Base-by-base conservation (phyloP, 225 moss, liverwort and hornwort genomes). In the Polytrichum commune region DNA sequence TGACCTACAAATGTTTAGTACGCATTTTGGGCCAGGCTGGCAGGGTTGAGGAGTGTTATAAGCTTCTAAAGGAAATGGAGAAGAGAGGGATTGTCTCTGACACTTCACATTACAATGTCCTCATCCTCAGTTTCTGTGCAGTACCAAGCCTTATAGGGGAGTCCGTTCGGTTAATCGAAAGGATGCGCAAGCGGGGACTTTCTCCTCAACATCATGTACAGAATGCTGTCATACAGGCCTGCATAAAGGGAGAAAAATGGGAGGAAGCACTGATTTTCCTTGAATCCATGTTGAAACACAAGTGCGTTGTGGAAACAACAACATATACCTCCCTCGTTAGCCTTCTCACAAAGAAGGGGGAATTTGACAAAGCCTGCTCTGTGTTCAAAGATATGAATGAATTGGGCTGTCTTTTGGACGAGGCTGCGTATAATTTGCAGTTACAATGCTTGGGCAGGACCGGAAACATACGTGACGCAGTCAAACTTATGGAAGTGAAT, bases 31-130 rank as follows among this genome's bases (percentile, higher is more conserved):
- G 46, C 46, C 69, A 82, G 18, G n/a, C 27, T 25, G 77, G 71
- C 18, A 65, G 54, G 29, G 70, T 73, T 25, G 65, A 73, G 9
- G 27, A 77, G 20, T 75, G 70, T 16, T 71, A 73, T 26, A 64
- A 53, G 18, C 24, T 69, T 68, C 74, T 82, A 23, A 30, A 74
- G 54, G 77, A 82, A 18, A 77, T 82, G 81, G 77, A 82, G 60
- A 29, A 77, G 53, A 69, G 74, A 53, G 81, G 74, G 19, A 60
- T 73, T n/a, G 74, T n/a, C 8, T 73, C 77, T 60, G 69, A 78
- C 61, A 62, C 66, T 23, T 32, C 70, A 22, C 69, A 73, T 20
- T 74, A 56, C 69, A 82, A 73, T 62, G 65, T 70, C 38, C 46
- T 82, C 28, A 74, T 82, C 63, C 24, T 26, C 27, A 25, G 60